Base-by-base conservation (phyloP, 2,329 filamentous ascomycete genomes). In the Apiospora phragmitis region DNA sequence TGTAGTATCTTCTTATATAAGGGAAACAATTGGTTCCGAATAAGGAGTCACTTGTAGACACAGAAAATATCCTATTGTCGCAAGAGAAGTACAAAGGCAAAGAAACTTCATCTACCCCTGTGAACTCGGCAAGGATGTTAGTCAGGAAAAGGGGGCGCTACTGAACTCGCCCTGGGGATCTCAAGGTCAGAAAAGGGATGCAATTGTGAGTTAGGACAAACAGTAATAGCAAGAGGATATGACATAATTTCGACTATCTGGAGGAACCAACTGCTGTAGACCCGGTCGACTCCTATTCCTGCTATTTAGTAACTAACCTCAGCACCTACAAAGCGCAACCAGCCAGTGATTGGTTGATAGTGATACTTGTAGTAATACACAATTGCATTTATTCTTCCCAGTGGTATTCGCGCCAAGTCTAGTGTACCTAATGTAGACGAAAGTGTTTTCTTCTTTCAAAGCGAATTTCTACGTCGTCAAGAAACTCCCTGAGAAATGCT, bases 401-500 rank as follows among this genome's bases (percentile, higher is more conserved):
- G 32, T 62, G 55, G 55, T 62, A 62, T 62, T 62, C 18, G 55
- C 32, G 18, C 55, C 55, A 21, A 38, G 21, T 62, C 55, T 62
- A 62, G 38, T 38, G 32, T 62, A 62, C 55, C 55, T 38, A 62
- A 24, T 62, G 32, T 62, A 62, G 21, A 62, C 55, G n/a, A 38
- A 62, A 62, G 26, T 38, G 55, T 38, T n/a, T 62, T 62, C 32
- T 62, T 62, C 32, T 38, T 38, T 62, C 32, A 35, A 62, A 62
- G 32, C 18, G 55, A 38, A 38, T 62, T 62, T 59, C 24, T 38
- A n/a, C 24, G 51, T 32, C 18, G 8, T 59, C 29, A 21, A 59
- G 32, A 35, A 62, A 62, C 55, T 62, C 51, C 55, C 32, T 38
- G 55, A 62, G 38, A 62, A 62, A 62, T 62, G 55, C 55, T 62